Evolutionary conservation across 352 stramenopile species (phyloP).

Genomic region (Phytopythium litorale): DNA sequence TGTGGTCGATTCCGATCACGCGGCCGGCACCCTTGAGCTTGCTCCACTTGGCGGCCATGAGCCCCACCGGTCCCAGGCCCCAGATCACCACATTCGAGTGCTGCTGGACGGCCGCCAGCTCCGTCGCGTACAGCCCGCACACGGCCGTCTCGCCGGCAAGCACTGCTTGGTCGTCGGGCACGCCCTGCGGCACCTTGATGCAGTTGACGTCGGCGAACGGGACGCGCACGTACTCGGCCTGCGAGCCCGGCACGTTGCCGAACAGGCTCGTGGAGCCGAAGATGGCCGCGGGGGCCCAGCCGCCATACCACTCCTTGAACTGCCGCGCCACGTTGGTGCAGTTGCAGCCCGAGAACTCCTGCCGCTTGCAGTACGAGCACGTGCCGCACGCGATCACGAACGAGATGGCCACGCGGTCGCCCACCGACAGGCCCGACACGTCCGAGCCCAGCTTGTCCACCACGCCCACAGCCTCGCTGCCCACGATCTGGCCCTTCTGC

Average conservation of each 20-base stretch:
- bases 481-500: conserved; percentile 60
- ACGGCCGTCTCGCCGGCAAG: conserved; percentile 53
- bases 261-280: conserved; percentile 52
- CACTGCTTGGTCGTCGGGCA: conserved; percentile 65
- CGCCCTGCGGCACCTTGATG: conserved; percentile 45
- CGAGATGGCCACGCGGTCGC: conserved; percentile 70
- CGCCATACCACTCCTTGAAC: conserved; percentile 63
- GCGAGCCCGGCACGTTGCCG: conserved; percentile 56
- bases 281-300: conserved; percentile 56
- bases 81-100: conserved; percentile 60
- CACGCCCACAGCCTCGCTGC: conserved; percentile 65
- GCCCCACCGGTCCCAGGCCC: conserved; percentile 56
- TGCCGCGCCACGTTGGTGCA: conserved; percentile 65
- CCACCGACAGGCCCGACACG: conserved; percentile 45
- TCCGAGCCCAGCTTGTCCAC: conserved; percentile 48
- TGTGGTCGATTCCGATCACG: conserved; percentile 53
- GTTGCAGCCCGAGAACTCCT: conserved; percentile 66
- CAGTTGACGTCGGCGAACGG: conserved; percentile 72
- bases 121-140: conserved; percentile 55
- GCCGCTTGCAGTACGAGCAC: conserved; percentile 59
- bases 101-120: conserved; percentile 44
- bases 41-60: conserved; percentile 55
- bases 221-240: conserved; percentile 76
- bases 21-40: conserved; percentile 60
- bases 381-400: conserved; percentile 67